Conservation (phyloP, 768 basidiomycete genomes). For the Wakefieldia striispora region DNA sequence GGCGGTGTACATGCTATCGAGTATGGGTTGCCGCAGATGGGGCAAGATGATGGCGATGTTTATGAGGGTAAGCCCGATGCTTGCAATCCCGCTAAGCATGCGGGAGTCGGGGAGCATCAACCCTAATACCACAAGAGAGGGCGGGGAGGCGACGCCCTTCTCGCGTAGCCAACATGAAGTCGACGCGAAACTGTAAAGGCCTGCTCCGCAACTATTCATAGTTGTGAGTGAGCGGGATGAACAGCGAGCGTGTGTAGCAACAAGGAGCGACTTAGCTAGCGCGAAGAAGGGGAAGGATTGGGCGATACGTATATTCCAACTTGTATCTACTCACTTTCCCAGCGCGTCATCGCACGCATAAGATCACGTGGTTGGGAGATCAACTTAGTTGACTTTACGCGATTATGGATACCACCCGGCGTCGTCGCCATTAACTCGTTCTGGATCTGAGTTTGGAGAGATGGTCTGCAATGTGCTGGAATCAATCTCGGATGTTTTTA, state of each 20-base stretch:
- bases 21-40: constrained; percentile 20
- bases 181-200: constrained; percentile 25
- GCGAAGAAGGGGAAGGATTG: background rate
- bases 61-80: constrained; percentile 25
- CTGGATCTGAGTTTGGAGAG: too few relatives aligned
- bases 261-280: background rate
- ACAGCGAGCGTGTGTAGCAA: constrained; percentile 4
- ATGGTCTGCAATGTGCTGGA: too few relatives aligned
- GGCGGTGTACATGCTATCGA: constrained; percentile 7
- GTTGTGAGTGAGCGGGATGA: constrained; percentile 3
- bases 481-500: too few relatives aligned
- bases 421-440: too few relatives aligned
- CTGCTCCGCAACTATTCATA: constrained; percentile 27
- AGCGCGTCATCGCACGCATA: constrained; percentile 4
- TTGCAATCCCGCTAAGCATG: constrained; percentile 23
- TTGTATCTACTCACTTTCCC: background rate
- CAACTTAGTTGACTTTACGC: constrained; percentile 2
- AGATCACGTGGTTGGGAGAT: constrained; percentile 24
- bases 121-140: constrained; percentile 21
- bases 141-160: constrained; percentile 25
- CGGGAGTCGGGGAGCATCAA: constrained; percentile 28
- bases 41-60: constrained; percentile 26
- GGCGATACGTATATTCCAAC: constrained; percentile 1
- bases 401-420: too few relatives aligned
- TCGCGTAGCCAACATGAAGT: constrained; percentile 21